Evolutionary conservation across 345 rosid species (phyloP).

Genomic region (Kandelia obovata): DNA sequence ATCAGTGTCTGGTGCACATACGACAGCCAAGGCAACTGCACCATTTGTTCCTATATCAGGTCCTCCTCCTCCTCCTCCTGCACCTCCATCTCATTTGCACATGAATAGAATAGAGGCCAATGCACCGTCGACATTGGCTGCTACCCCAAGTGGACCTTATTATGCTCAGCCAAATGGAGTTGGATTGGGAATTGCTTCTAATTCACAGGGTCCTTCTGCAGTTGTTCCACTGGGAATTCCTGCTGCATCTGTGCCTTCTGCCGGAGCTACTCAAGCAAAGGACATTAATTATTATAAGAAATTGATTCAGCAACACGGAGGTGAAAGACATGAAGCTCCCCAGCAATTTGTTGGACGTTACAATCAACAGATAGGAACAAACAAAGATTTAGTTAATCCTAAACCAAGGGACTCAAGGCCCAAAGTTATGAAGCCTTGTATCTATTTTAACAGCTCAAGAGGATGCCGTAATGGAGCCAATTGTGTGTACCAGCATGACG

Average conservation of each 20-base stretch:
- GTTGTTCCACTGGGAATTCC: conserved; percentile 32
- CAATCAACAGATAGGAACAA: conserved; percentile 39
- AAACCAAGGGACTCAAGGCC: conserved; percentile 60
- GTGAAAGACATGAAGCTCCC: conserved; percentile 65
- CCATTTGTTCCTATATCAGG: conserved; percentile 20
- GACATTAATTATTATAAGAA: conserved; percentile 82
- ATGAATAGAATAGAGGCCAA: conserved; percentile 40
- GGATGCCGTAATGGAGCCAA: conserved; percentile 90
- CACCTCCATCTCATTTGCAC: conserved; percentile 31
- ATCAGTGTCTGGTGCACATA: conserved; percentile 38
- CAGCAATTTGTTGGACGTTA: conserved; percentile 46
- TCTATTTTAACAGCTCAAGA: conserved; percentile 79
- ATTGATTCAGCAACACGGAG: conserved; percentile 98
- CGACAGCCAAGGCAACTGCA: conserved; percentile 22
- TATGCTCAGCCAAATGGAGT: conserved; percentile 44
- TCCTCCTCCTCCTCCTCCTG: conserved; percentile 17
- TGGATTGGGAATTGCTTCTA: conserved; percentile 26
- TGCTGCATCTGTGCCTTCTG: conserved; percentile 34
- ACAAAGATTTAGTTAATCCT: conserved; percentile 49
- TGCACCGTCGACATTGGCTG: conserved; percentile 23
- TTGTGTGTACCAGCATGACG: conserved; percentile 80
- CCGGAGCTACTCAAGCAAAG: conserved; percentile 47
- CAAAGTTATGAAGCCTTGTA: conserved; percentile 86
- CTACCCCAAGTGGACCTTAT: conserved; percentile 47
- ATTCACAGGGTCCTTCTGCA: conserved; percentile 30